Base-by-base conservation (phyloP, 2,329 filamentous ascomycete species). In the Fusarium nodosum region DNA sequence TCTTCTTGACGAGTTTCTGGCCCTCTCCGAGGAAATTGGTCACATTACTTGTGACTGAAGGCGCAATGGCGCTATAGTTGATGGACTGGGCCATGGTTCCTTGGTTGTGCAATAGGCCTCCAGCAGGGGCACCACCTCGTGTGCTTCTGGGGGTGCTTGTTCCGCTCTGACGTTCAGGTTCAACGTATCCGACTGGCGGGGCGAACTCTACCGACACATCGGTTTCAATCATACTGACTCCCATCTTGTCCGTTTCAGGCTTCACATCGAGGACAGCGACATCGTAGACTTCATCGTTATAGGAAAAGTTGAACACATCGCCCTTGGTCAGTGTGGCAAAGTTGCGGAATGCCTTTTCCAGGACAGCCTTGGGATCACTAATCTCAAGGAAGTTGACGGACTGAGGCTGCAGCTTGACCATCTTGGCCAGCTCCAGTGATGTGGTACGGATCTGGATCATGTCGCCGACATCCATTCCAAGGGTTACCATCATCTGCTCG, bases 41-140 rank as follows among this genome's bases (percentile, higher is more conserved):
- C 0, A 91, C 84, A 8, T 87, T 88, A 16, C 88, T 90, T 16
- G 89, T 86, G 3, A 93, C 87, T 5, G 90, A 90, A 1, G 96
- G 94, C 1, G 94, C 93, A 71, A 99, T 97, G 33, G 94, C 88
- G 54, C 89, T 88, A 80, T 98, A 99, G 83, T 97, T 97, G 84
- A 99, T 98, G n/a, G 93, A 89, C 75, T 97, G 93, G 1, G 96
- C 94, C 96, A 99, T 99, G 64, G 91, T 94, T 13, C 96, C 96
- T 74, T 97, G 93, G 66, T 85, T 89, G 79, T 97, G 94, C 26
- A 97, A 80, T 18, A 91, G 82, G 7, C 94, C 93, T 30, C 93
- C 92, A 3, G 87, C 83, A 10, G 91, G 90, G 63, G 92, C 79
- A 15, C 88, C 88, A 57, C 88, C 87, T 22, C 85, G 83, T 6